Base-by-base conservation (phyloP, 257 asterid species). In the Nicotiana obtusifolia region DNA sequence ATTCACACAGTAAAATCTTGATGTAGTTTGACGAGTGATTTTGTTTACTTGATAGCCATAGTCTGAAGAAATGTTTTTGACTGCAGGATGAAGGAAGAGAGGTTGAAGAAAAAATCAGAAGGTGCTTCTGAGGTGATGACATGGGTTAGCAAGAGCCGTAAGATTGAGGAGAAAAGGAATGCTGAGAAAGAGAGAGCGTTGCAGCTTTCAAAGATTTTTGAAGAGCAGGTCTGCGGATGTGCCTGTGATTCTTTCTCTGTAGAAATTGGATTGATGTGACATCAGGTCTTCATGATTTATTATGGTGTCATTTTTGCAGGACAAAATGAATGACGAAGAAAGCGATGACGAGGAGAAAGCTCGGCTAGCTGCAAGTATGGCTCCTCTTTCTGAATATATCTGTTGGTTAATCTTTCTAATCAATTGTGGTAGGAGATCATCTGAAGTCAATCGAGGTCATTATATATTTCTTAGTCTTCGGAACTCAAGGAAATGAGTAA, bases 111-210 rank as follows among this genome's bases (percentile, higher is more conserved):
- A 84, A 83, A 93, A 22, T 76, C 95, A 65, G 99, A 94, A 83
- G 97, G 91, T 86, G 90, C 80, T 76, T 91, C 94, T 65, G 98
- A 93, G 80, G 91, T 93, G 90, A 84, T 90, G 82, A 4, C 94
- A 16, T 96, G 98, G 98, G 95, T 96, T 61, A 90, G 66, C 83
- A 92, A 82, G 91, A 94, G 97, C 89, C 93, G 97, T 57, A 93
- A 92, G 88, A 85, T 94, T 76, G 97, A 91, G 87, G 93, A 92
- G 81, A 93, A 84, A 87, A 89, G 88, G 89, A 93, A 85, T 69
- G 83, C 91, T 61, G 96, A 92, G 73, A 92, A 89, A 84, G 95
- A 91, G 87, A 96, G 85, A 87, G 97, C 94, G 28, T 84, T 88
- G 87, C 97, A 91, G 89, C 98, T 88, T 87, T 96, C 98, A 11